Evolutionary conservation across 1,284 basidiomycete genomes (phyloP), one percentile per base, ranked within the genome.

Genomic region (Ceraceosorus guamensis): DNA sequence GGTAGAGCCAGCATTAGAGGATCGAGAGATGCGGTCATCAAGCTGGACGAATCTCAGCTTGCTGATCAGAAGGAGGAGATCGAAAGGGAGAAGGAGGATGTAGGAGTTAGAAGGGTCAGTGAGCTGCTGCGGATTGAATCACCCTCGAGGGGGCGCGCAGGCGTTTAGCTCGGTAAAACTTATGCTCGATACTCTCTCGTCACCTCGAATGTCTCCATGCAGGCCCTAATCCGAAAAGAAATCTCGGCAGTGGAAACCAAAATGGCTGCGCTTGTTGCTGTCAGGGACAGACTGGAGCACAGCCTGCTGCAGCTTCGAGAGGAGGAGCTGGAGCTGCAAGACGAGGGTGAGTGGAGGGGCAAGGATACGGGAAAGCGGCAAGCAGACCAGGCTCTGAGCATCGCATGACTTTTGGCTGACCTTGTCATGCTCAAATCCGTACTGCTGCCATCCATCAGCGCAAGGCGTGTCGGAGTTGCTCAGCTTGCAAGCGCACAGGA

Each of bases 281-380:
- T 96, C 61, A 83, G 90, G 59, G 80, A 83, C 6, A 86, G 86
- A 61, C 80, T 98, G 18, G 87, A 92, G 73, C 82, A 85, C 48
- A 87, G 90, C 71, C 80, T 98, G 30, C 78, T 98, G 41, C 87
- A 84, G 68, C 77, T 97, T 53, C 88, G 92, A 59, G 95, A 98
- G 73, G 92, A 97, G 66, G 91, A 96, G 67, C 80, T 98, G 34
- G 93, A 97, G 75, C 79, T 98, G 34, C 89, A 95, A 70, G 93
- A 96, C 66, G 93, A 61, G 51, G 46, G 46, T 30, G 61, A 68
- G 16, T 24, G 24, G 1, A 24, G 24, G 24, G 24, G 24, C 24
- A 24, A 24, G 24, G 24, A 24, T 3, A 24, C 24, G 24, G 24
- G 24, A 24, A 24, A 24, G 24, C 24, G 24, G 24, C 24, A 24